Evolutionary conservation across 75 land plant species (phyloP).

Genomic region (Cunninghamia lanceolata): DNA sequence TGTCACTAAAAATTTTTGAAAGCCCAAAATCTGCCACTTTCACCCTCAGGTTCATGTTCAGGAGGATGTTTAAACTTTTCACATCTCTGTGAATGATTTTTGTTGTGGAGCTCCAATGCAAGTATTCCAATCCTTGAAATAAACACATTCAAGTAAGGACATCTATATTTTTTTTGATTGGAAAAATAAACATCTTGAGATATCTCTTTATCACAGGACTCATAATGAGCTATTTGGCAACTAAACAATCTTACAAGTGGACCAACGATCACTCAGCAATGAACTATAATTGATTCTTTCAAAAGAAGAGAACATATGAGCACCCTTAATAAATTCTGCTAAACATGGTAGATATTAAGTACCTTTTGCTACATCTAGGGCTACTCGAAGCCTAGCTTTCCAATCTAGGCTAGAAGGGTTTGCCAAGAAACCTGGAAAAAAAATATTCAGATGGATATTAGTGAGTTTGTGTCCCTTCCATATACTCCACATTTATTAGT

Average conservation of each 20-base stretch:
- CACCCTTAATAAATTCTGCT: neutral
- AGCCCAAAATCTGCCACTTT: conserved; percentile 52
- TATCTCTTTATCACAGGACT: no score
- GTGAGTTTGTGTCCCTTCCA: neutral
- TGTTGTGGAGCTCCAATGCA: conserved; percentile 74
- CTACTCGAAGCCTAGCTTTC: no score
- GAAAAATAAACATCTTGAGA: no score
- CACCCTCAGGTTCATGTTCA: conserved; percentile 30
- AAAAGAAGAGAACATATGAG: no score
- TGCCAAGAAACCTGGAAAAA: conserved; percentile 14
- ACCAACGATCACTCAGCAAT: no score
- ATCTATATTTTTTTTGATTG: no score
- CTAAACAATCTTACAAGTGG: no score
- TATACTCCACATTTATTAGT: neutral
- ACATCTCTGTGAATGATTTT: conserved; percentile 54
- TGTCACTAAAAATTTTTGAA: conserved; percentile 17
- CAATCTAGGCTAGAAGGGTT: conserved; percentile 38
- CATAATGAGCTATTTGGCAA: no score
- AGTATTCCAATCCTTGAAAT: conserved; percentile 76
- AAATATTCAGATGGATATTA: neutral
- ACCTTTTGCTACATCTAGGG: conserved; percentile 66
- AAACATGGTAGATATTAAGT: neutral
- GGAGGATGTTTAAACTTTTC: conserved; percentile 44
- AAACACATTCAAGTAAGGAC: no score
- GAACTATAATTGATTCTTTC: no score